These are phyloP conservation scores for Ashbya aceris DNA, from an alignment of 1,139 yeast genomes.

Conservation along the genomic window DNA sequence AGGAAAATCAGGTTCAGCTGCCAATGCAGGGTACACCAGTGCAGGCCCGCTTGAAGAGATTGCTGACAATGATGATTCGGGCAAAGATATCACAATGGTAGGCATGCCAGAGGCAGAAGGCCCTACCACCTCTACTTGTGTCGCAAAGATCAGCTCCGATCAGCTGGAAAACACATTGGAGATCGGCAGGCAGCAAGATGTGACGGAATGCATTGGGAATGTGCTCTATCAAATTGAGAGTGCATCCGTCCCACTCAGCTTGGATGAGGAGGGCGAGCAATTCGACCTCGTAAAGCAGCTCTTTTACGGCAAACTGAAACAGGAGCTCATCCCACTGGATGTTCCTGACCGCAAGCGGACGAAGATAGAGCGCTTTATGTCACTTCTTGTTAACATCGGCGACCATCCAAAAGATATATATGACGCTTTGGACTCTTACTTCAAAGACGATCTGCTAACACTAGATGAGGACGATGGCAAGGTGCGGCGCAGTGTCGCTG, in stretches of 20 bases:
- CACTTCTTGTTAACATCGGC: constrained; percentile 74
- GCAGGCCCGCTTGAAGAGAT: too few relatives aligned
- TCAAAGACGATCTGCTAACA: constrained; percentile 60
- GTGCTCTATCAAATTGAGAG: constrained; percentile 89
- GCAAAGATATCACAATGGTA: not conserved
- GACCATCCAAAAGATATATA: constrained; percentile 84
- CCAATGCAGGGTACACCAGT: too few relatives aligned
- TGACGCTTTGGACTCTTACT: constrained; percentile 80
- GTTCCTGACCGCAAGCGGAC: constrained; percentile 35
- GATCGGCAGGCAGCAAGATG: constrained; percentile 92
- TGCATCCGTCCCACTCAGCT: constrained; percentile 60
- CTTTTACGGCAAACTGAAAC: constrained; percentile 68
- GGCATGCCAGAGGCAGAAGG: constrained; percentile 5
- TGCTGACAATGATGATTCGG: not conserved
- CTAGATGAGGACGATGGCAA: constrained; percentile 58
- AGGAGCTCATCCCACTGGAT: constrained; percentile 38
- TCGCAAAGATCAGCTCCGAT: constrained; percentile 44
- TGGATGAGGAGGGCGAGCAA: constrained; percentile 76
- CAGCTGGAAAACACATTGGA: constrained; percentile 67
- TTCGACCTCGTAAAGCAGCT: constrained; percentile 65
- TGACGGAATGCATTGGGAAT: constrained; percentile 92
- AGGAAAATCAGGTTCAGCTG: too few relatives aligned
- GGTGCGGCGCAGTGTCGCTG: constrained; percentile 64
- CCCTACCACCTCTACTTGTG: constrained; percentile 15
- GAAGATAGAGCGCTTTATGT: constrained; percentile 68